These are phyloP conservation scores for Aspergillus piperis DNA, from an alignment of 2,329 filamentous ascomycete species.

Conservation along the genomic window DNA sequence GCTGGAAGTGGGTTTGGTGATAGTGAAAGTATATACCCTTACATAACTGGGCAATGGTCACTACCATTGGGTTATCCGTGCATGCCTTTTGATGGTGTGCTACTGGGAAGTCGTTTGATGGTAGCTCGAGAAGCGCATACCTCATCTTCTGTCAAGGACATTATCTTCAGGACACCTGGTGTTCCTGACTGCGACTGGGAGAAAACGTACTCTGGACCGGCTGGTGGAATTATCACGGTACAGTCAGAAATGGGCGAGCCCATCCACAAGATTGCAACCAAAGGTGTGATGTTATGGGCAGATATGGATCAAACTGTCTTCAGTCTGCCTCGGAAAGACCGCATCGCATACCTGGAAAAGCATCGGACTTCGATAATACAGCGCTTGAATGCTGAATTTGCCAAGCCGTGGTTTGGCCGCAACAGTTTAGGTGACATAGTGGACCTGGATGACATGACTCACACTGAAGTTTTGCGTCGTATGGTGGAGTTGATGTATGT, in stretches of 20 bases:
- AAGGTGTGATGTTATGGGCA: conserved; percentile 40
- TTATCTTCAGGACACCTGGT: conserved; percentile 78
- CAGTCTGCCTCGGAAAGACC: conserved; percentile 15
- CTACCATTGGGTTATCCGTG: conserved; percentile 80
- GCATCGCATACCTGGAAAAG: conserved; percentile 79
- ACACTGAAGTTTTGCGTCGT: conserved; percentile 76
- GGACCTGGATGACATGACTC: conserved; percentile 91
- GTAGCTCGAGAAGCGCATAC: conserved; percentile 90
- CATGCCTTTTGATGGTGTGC: conserved; percentile 91
- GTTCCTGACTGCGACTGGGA: conserved; percentile 80
- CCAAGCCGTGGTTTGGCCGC: conserved; percentile 90
- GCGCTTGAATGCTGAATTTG: conserved; percentile 89
- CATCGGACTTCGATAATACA: conserved; percentile 83
- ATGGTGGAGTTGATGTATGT: conserved; percentile 86
- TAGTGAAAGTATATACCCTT: conserved; percentile 86
- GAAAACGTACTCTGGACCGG: conserved; percentile 81
- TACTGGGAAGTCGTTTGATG: conserved; percentile 94
- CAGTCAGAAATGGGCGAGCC: conserved; percentile 53
- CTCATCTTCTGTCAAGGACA: conserved; percentile 77
- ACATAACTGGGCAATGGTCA: conserved; percentile 88
- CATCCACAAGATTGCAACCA: conserved; percentile 44
- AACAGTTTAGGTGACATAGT: conserved; percentile 75
- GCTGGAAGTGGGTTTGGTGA: conserved; percentile 92
- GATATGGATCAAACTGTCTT: conserved; percentile 37
- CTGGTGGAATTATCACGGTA: conserved; percentile 90